These are phyloP conservation scores for Pisolithus thermaeus DNA, from an alignment of 1,284 basidiomycete genomes.

Conservation along the genomic window DNA sequence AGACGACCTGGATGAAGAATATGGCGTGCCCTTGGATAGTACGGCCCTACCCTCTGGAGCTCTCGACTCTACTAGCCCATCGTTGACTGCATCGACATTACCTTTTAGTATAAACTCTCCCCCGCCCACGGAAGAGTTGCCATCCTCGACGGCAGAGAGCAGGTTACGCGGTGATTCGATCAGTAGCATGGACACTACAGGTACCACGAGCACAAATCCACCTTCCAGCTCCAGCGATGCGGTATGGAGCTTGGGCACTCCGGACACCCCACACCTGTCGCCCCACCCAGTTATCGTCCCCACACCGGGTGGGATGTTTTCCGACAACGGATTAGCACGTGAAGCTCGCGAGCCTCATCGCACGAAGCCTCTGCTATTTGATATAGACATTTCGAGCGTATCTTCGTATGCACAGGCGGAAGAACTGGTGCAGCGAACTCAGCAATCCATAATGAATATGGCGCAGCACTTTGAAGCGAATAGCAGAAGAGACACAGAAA, in stretches of 20 bases:
- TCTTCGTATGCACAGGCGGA: constrained; percentile 78
- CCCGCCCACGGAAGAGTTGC: constrained; percentile 34
- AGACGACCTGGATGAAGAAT: constrained; percentile 42
- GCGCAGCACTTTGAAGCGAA: constrained; percentile 33
- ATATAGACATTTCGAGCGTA: constrained; percentile 56
- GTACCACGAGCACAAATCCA: constrained; percentile 29
- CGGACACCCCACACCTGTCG: constrained; percentile 23
- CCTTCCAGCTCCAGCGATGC: constrained; percentile 41
- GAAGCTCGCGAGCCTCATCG: constrained; percentile 8
- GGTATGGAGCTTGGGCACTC: constrained; percentile 38
- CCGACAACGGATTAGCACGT: constrained; percentile 12
- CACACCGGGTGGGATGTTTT: constrained; percentile 11
- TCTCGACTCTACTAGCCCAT: constrained; percentile 20
- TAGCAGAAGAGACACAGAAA: constrained; percentile 27
- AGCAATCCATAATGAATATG: constrained; percentile 64
- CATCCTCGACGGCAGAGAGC: constrained; percentile 33
- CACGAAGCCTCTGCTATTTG: constrained; percentile 25
- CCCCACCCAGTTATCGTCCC: constrained; percentile 16
- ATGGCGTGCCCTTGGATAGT: constrained; percentile 39
- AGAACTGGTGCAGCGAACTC: constrained; percentile 65
- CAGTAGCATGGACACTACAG: constrained; percentile 53
- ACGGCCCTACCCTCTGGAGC: constrained; percentile 8
- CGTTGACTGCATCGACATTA: constrained; percentile 35
- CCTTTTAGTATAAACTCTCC: constrained; percentile 65
- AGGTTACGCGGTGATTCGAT: constrained; percentile 60